These are phyloP conservation scores for Microdochium trichocladiopsis DNA, from an alignment of 2,329 filamentous ascomycete species.

Conservation along the genomic window DNA sequence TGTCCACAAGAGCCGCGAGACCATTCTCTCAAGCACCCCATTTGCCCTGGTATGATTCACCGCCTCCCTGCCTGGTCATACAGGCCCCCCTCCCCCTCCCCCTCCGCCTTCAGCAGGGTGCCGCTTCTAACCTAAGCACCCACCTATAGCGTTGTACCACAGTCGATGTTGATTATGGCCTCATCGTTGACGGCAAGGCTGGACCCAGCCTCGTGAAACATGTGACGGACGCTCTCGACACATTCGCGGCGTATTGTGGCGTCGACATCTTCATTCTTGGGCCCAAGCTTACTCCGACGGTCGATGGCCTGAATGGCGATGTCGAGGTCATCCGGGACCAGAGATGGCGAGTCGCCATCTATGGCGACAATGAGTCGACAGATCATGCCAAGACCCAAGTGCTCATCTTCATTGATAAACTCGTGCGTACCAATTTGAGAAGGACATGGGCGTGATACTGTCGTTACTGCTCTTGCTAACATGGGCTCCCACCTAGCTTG, in stretches of 20 bases:
- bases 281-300: slow-evolving; percentile 76
- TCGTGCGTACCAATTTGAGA: slow-evolving; percentile 47
- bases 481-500: slow-evolving; percentile 42
- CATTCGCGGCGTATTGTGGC: slow-evolving; percentile 79
- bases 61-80: slow-evolving; percentile 9
- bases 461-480: slow-evolving; percentile 23
- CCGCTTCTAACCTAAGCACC: slow-evolving; percentile 19
- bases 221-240: slow-evolving; percentile 79
- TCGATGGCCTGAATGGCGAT: slow-evolving; percentile 67
- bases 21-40: slow-evolving; percentile 84
- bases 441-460: slow-evolving; percentile 2
- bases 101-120: slow-evolving; percentile 6
- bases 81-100: slow-evolving; percentile 8
- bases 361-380: slow-evolving; percentile 88
- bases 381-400: slow-evolving; percentile 96
- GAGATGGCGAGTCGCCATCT: slow-evolving; percentile 87
- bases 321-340: slow-evolving; percentile 81
- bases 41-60: slow-evolving; percentile 72
- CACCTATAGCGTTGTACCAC: slow-evolving; percentile 72
- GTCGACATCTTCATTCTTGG: slow-evolving; percentile 95
- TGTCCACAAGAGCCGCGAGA: slow-evolving; percentile 84
- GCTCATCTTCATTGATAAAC: slow-evolving; percentile 93
- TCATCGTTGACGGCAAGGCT: slow-evolving; percentile 68
- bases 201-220: slow-evolving; percentile 56
- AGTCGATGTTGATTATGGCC: slow-evolving; percentile 85